Base-by-base conservation (phyloP, 169 alveolate genomes). In the Eimeria sp. region DNA sequence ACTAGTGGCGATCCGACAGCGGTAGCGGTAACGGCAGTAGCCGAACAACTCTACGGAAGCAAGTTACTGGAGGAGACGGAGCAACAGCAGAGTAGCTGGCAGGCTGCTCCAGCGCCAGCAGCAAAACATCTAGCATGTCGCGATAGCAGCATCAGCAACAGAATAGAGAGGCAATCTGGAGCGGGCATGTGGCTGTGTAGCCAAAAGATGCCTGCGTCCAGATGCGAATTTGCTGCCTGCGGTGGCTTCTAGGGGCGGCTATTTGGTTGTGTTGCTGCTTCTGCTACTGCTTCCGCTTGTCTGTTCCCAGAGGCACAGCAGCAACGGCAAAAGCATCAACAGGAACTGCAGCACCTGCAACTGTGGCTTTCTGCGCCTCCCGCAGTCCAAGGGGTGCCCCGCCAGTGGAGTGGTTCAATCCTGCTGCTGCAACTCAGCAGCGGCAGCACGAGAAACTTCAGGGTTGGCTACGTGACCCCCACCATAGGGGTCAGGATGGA, bases 271-370 rank as follows among this genome's bases (percentile, higher is more conserved):
- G 70, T 25, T 61, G 70, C 70, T 61, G 45, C n/a, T 72, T 25
- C 82, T 72, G 82, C 49, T 72, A 49, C 82, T 72, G 82, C 49
- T 72, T 72, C 82, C 43, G 82, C 49, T 40, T 72, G 82, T 40
- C 82, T 30, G 27, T 18, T 61, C 20, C 70, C 9, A 27, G 49
- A 20, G 6, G 1, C 82, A 27, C 43, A 40, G 30, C 82, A 30
- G 49, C 49, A 11, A 49, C 82, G 30, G 82, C 82, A 72, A 27
- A 45, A 72, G 82, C 82, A 72, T 10, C 82, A 27, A 49, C 82
- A 10, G 49, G 18, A 72, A 72, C 82, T 27, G 22, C 82, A 72
- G 51, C 43, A 72, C 49, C 49, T 27, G 49, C 20, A 27, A 27
- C 82, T 27, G 49, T 49, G 30, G 82, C 51, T 27, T 13, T 14